Evolutionary conservation across 352 stramenopile species (phyloP).

Genomic region (Pythium sukuiense): DNA sequence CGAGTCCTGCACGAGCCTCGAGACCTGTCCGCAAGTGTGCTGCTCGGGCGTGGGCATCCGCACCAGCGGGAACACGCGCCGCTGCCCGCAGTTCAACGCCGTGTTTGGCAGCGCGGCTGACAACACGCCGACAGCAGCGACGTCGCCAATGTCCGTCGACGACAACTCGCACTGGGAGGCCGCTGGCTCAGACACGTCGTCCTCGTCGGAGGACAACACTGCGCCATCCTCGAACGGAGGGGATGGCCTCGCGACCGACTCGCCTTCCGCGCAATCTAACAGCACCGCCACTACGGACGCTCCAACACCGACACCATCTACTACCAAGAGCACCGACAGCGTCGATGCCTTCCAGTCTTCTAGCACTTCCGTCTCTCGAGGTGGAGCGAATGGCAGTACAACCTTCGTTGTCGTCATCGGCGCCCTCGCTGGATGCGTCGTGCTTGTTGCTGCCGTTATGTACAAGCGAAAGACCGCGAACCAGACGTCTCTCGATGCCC

Average conservation of each 20-base stretch:
- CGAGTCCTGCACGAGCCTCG: constrained; percentile 2
- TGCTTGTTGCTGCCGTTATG: constrained; percentile 38
- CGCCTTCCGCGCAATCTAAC: constrained; percentile 22
- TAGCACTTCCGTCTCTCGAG: neutral
- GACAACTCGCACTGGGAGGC: neutral
- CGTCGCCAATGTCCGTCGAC: neutral
- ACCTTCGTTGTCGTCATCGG: constrained; percentile 24
- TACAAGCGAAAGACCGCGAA: constrained; percentile 34
- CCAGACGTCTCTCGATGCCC: constrained; percentile 10
- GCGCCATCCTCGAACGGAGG: neutral
- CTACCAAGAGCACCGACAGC: neutral
- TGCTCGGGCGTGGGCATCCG: constrained; percentile 16
- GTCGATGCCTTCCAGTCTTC: constrained; percentile 15
- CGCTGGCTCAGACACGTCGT: neutral
- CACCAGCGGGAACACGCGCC: neutral
- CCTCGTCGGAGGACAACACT: neutral
- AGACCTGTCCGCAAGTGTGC: constrained; percentile 15
- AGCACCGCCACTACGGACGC: neutral
- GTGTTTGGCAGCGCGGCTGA: constrained; percentile 8
- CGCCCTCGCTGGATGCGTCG: constrained; percentile 40
- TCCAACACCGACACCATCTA: constrained; percentile 1
- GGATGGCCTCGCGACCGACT: constrained; percentile 5
- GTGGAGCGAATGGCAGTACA: neutral
- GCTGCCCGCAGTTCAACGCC: constrained; percentile 7
- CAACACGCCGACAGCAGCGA: neutral